A percentile compares a stretch with the other conserved stretches of the same genome.
phyloP scores from a whole-genome alignment of 2,329 filamentous ascomycete genomes.

The Diaporthe sp. region DNA sequence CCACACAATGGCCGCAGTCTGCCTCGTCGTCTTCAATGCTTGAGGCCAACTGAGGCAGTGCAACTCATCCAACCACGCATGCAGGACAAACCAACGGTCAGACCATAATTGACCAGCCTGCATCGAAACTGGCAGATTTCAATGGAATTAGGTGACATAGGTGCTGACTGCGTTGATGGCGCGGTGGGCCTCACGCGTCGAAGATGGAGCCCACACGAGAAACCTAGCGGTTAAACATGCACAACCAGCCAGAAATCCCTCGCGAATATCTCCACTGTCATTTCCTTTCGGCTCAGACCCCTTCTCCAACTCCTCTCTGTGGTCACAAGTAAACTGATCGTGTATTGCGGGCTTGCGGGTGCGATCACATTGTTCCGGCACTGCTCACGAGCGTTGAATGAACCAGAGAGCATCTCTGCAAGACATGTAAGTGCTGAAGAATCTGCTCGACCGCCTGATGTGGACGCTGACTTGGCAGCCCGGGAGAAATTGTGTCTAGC shows the following conservation, averaged over 20 bases:
- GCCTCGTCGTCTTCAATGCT: conserved; percentile 18
- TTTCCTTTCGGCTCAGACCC: conserved; percentile 20
- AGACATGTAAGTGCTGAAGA: neutral
- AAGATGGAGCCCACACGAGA: conserved; percentile 1
- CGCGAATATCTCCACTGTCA: conserved; percentile 1
- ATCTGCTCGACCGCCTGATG: no score
- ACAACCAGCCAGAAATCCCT: neutral
- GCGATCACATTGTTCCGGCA: neutral
- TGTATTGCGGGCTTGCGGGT: neutral
- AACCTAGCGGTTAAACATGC: conserved; percentile 8
- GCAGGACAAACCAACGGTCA: neutral
- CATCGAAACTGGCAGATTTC: conserved; percentile 9
- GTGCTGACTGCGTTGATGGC: neutral
- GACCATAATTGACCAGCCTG: neutral
- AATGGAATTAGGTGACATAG: neutral
- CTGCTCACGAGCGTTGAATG: neutral
- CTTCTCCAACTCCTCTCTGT: neutral
- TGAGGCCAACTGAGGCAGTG: conserved; percentile 26
- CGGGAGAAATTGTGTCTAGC: neutral
- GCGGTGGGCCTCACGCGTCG: conserved; percentile 12
- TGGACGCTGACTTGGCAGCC: neutral
- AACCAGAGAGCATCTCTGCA: neutral
- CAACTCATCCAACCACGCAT: conserved; percentile 16
- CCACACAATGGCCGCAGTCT: neutral
- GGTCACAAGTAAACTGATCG: neutral